Conservation (phyloP, 2,329 filamentous ascomycete genomes). For the Claviceps humidiphila region DNA sequence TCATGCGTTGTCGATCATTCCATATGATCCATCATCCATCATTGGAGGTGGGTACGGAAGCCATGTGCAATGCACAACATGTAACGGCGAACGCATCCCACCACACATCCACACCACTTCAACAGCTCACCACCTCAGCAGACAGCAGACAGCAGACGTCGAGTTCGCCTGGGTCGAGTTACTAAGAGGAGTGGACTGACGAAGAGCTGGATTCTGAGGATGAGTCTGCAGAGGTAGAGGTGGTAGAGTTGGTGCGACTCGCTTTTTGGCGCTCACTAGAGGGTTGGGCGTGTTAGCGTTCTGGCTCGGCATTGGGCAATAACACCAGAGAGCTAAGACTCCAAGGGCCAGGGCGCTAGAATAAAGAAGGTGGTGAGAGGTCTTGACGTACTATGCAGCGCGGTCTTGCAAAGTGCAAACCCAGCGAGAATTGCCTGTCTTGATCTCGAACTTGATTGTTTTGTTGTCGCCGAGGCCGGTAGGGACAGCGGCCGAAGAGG, state of each 20-base stretch:
- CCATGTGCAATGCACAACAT: no score
- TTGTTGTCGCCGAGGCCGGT: slow-evolving; percentile 21
- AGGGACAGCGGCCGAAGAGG: slow-evolving; percentile 10
- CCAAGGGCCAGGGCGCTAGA: no score
- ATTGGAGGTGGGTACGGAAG: no score
- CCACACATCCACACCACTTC: neutral
- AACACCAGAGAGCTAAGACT: neutral
- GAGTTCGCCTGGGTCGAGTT: neutral
- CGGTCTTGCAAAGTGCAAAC: slow-evolving; percentile 32
- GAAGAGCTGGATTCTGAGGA: slow-evolving; percentile 17
- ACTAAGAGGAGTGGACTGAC: slow-evolving; percentile 1
- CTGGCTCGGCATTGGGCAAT: slow-evolving; percentile 1
- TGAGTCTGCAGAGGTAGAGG: slow-evolving; percentile 24
- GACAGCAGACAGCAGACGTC: neutral
- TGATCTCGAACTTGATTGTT: slow-evolving; percentile 33
- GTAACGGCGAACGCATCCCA: neutral
- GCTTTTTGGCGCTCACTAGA: slow-evolving; percentile 28
- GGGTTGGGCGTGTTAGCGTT: slow-evolving; percentile 5
- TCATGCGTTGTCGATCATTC: no score
- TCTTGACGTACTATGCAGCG: slow-evolving; percentile 25
- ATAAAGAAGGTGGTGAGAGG: no score
- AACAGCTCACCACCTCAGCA: neutral
- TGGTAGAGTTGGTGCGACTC: slow-evolving; percentile 21
- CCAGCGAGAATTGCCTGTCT: slow-evolving; percentile 26
- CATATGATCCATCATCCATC: no score